These are phyloP conservation scores for Paraphoma sp. DNA, from an alignment of 2,329 filamentous ascomycete genomes.

Conservation along the genomic window DNA sequence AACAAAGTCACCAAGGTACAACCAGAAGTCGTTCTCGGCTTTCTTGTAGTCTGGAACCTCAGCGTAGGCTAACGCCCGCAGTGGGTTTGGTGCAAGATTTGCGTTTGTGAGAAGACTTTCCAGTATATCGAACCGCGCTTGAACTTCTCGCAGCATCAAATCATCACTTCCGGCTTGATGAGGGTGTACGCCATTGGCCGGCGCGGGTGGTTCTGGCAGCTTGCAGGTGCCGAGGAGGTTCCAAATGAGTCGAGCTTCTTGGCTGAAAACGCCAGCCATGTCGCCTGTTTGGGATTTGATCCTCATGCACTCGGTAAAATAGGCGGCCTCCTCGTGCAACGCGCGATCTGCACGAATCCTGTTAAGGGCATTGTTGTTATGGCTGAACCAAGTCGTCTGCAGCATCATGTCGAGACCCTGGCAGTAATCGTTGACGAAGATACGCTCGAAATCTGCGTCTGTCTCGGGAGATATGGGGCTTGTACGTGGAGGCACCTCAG, in stretches of 20 bases:
- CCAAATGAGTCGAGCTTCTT: conserved; percentile 68
- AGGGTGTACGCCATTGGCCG: conserved; percentile 51
- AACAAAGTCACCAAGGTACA: conserved; percentile 74
- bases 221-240: conserved; percentile 62
- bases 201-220: conserved; percentile 34
- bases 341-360: conserved; percentile 58
- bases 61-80: conserved; percentile 60
- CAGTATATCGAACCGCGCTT: conserved; percentile 74
- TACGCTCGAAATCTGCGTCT: conserved; percentile 41
- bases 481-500: conserved; percentile 40
- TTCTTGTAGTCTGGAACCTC: conserved; percentile 45
- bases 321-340: conserved; percentile 44
- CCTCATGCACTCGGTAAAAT: conserved; percentile 44
- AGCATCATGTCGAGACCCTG: conserved; percentile 42
- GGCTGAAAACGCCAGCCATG: conserved; percentile 54
- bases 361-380: conserved; percentile 56
- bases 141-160: conserved; percentile 67
- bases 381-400: conserved; percentile 84
- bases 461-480: conserved; percentile 35
- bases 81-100: conserved; percentile 65
- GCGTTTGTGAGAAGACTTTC: conserved; percentile 79
- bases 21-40: conserved; percentile 80
- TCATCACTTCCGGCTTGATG: conserved; percentile 56
- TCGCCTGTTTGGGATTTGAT: conserved; percentile 29
- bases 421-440: conserved; percentile 46